Conservation (phyloP, 495 filamentous ascomycete genomes). For the Penicillium ochrochloron region DNA sequence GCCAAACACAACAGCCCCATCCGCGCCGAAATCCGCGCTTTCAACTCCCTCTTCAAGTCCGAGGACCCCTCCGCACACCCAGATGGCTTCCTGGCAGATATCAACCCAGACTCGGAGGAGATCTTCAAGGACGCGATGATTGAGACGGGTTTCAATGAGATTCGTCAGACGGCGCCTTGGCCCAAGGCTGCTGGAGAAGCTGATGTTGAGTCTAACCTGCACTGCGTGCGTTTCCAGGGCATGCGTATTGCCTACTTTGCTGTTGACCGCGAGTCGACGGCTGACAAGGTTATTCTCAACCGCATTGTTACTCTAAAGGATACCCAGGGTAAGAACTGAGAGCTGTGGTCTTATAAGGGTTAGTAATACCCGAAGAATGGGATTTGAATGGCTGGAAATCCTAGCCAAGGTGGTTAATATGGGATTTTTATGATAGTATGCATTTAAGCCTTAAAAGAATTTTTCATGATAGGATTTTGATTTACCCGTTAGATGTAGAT, state of each 20-base stretch:
- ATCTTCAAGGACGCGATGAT: constrained; percentile 79
- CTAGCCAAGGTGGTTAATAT: no score
- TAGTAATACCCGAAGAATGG: no score
- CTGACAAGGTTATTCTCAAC: constrained; percentile 81
- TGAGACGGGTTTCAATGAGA: constrained; percentile 83
- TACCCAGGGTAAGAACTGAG: constrained; percentile 34
- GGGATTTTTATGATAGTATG: no score
- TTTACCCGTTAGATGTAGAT: no score
- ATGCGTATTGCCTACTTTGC: constrained; percentile 87
- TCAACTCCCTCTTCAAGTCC: constrained; percentile 84
- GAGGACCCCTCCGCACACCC: constrained; percentile 74
- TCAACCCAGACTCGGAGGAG: constrained; percentile 84
- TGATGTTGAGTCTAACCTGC: constrained; percentile 56
- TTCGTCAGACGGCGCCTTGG: constrained; percentile 77
- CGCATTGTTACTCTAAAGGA: constrained; percentile 94
- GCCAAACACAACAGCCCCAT: constrained; percentile 65
- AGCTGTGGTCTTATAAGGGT: no score
- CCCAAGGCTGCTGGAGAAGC: constrained; percentile 59
- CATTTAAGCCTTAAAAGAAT: no score
- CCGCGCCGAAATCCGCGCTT: constrained; percentile 77
- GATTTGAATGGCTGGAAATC: no score
- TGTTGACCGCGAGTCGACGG: constrained; percentile 79
- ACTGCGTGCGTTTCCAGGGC: constrained; percentile 89
- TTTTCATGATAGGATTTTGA: no score
- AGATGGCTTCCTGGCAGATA: constrained; percentile 78